These are phyloP conservation scores for Calycina herbarum DNA, from an alignment of 2,329 filamentous ascomycete genomes.

Conservation along the genomic window DNA sequence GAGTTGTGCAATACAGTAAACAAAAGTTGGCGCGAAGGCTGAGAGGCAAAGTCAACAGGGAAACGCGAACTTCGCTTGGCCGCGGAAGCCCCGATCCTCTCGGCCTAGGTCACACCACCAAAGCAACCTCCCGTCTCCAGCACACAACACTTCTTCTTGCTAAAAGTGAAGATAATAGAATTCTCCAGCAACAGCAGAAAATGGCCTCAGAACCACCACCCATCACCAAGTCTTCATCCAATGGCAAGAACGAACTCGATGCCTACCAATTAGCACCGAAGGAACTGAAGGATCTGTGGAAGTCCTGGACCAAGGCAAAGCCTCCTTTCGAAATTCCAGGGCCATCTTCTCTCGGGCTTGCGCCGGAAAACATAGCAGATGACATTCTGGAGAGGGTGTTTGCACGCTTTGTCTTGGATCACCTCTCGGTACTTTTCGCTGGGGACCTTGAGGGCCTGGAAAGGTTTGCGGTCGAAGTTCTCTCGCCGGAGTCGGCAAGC, in stretches of 20 bases:
- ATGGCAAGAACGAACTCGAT: conserved; percentile 44
- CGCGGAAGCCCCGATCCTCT: conserved; percentile 3
- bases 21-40: conserved; percentile 20
- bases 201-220: background rate
- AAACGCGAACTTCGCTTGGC: conserved; percentile 4
- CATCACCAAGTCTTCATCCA: background rate
- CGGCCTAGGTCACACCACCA: background rate
- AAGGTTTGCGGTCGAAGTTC: conserved; percentile 2
- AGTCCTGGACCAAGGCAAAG: conserved; percentile 45
- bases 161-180: too few relatives aligned
- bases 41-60: conserved; percentile 11
- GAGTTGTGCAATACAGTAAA: conserved; percentile 27
- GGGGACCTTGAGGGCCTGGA: background rate
- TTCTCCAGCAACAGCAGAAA: too few relatives aligned
- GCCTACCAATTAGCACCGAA: conserved; percentile 77
- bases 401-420: conserved; percentile 7
- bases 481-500: background rate
- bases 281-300: conserved; percentile 70
- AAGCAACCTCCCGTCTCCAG: too few relatives aligned
- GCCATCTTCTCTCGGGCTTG: background rate
- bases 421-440: conserved; percentile 9
- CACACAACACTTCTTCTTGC: too few relatives aligned
- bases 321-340: conserved; percentile 25
- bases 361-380: background rate
- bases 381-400: background rate